phyloP scores from a whole-genome alignment of 2,329 filamentous ascomycete species.

The Amesomyces nigricolor region DNA sequence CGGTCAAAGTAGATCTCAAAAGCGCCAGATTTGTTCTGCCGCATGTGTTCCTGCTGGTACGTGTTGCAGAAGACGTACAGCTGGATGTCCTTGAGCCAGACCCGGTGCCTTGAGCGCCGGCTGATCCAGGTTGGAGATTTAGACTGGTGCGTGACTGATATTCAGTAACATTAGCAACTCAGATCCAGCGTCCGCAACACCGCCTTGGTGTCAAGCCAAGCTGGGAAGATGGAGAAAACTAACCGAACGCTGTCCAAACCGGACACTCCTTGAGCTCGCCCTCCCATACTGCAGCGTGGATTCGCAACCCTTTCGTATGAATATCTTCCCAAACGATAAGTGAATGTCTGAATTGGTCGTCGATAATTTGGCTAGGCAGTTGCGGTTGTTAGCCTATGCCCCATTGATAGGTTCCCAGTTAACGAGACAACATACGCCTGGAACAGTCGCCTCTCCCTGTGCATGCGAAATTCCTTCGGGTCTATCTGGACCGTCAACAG shows the following conservation, averaged over 20 bases:
- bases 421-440: constrained; percentile 43
- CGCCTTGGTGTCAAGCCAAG: neutral
- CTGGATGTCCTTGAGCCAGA: constrained; percentile 50
- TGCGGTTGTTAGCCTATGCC: neutral
- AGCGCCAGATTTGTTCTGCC: constrained; percentile 41
- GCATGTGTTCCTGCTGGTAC: constrained; percentile 49
- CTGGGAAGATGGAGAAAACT: constrained; percentile 19
- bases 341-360: constrained; percentile 49
- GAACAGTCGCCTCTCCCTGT: constrained; percentile 48
- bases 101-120: constrained; percentile 40
- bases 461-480: constrained; percentile 41
- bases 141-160: constrained; percentile 48
- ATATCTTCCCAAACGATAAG: constrained; percentile 50
- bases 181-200: neutral
- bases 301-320: constrained; percentile 43
- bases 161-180: neutral
- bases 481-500: constrained; percentile 39
- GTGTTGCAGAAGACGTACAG: constrained; percentile 55
- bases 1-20: constrained; percentile 49
- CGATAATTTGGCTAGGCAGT: constrained; percentile 45
- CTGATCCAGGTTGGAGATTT: constrained; percentile 46
- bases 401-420: no score
- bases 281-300: constrained; percentile 53
- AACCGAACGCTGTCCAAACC: constrained; percentile 60
- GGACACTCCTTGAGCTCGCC: constrained; percentile 50